phyloP scores from a whole-genome alignment of 208 protist species.

The Angomonas desouzai region DNA sequence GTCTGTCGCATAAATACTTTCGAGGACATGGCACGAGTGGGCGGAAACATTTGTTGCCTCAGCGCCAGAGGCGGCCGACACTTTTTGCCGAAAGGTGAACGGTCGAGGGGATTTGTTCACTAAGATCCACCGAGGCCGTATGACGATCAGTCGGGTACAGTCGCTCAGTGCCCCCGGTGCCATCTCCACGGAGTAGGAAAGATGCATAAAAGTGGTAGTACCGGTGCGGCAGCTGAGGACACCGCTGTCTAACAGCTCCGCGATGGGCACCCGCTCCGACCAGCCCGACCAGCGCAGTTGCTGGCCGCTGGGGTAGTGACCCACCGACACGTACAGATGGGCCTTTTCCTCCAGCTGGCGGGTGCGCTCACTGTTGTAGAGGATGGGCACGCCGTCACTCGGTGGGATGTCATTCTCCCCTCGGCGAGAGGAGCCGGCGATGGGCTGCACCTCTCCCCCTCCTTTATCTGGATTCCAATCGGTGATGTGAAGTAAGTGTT shows the following conservation, averaged over 20 bases:
- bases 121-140: constrained; percentile 68
- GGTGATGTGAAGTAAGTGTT: constrained; percentile 26
- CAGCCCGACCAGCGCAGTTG: constrained; percentile 12
- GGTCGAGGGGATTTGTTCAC: constrained; percentile 45
- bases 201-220: constrained; percentile 20
- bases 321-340: constrained; percentile 1
- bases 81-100: constrained; percentile 21
- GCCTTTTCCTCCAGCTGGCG: constrained; percentile 8
- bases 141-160: constrained; percentile 45
- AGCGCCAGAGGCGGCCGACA: neutral
- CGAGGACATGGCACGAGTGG: neutral
- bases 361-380: constrained; percentile 9
- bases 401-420: neutral
- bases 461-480: constrained; percentile 24
- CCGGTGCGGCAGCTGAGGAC: constrained; percentile 19
- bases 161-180: constrained; percentile 30
- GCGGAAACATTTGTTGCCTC: neutral
- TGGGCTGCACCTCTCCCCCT: neutral
- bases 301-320: neutral
- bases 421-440: neutral
- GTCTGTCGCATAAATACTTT: neutral
- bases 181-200: constrained; percentile 63
- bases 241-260: neutral
- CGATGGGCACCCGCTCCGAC: constrained; percentile 10
- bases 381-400: constrained; percentile 1